A percentile compares a stretch with the other conserved stretches of the same genome.
These are phyloP conservation scores for Fereydounia khargensis DNA, from an alignment of 1,284 basidiomycete species.

Conservation along the genomic window DNA sequence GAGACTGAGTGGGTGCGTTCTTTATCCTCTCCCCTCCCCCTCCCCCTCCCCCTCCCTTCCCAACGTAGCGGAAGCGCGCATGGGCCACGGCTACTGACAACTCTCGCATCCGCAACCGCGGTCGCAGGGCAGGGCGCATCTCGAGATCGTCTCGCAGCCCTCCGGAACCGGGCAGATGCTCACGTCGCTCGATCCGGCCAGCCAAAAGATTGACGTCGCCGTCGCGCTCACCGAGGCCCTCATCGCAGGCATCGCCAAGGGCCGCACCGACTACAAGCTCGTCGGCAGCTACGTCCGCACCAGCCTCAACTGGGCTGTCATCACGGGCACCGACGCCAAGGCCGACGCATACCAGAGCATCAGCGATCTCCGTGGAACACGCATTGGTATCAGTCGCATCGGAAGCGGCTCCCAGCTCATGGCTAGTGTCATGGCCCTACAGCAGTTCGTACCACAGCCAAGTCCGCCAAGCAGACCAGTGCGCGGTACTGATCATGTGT, in stretches of 20 bases:
- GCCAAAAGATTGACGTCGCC: slow-evolving; percentile 50
- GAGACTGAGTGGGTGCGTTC: slow-evolving; percentile 36
- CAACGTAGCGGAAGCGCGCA: too few species aligned
- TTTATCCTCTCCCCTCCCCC: not conserved
- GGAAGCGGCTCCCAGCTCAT: slow-evolving; percentile 90
- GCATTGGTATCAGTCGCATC: slow-evolving; percentile 82
- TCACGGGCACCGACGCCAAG: slow-evolving; percentile 70
- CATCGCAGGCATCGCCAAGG: slow-evolving; percentile 82
- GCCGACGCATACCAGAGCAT: slow-evolving; percentile 67
- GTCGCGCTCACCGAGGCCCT: slow-evolving; percentile 90
- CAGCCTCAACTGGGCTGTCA: slow-evolving; percentile 66
- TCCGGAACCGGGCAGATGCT: slow-evolving; percentile 55
- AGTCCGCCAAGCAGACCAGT: too few species aligned
- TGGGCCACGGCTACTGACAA: too few species aligned
- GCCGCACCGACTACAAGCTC: slow-evolving; percentile 80
- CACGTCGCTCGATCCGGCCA: slow-evolving; percentile 36
- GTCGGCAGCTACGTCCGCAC: slow-evolving; percentile 82
- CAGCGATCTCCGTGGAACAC: slow-evolving; percentile 73
- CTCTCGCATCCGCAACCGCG: too few species aligned
- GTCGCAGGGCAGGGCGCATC: slow-evolving; percentile 29
- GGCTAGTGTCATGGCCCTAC: slow-evolving; percentile 88
- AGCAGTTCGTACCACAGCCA: too few species aligned
- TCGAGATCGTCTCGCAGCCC: slow-evolving; percentile 45
- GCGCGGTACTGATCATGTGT: too few species aligned
- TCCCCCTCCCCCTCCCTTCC: not conserved